A percentile compares a stretch with the other conserved stretches of the same genome.
These are phyloP conservation scores for Hericium rajendrae DNA, from an alignment of 768 basidiomycete genomes.

Conservation along the genomic window DNA sequence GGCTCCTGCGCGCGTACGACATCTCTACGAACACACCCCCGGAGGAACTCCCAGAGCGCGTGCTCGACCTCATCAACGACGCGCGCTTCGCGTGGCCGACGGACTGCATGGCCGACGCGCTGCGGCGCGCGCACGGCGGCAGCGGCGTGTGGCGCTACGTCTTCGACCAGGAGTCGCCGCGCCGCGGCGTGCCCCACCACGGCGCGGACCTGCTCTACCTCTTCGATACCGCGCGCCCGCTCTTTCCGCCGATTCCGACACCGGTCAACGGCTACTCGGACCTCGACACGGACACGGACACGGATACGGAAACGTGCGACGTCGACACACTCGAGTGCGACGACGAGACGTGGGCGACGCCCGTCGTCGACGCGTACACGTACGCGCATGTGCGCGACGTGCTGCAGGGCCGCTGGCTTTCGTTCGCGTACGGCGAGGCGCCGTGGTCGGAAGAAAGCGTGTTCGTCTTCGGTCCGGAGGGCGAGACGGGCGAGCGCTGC, in stretches of 20 bases:
- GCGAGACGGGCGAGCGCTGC: constrained; percentile 68
- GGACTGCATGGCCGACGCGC: constrained; percentile 42
- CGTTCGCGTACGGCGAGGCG: constrained; percentile 63
- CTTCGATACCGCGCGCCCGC: constrained; percentile 63
- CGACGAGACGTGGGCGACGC: constrained; percentile 38
- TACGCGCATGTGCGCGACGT: constrained; percentile 60
- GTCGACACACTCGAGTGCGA: constrained; percentile 13
- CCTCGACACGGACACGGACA: constrained; percentile 27
- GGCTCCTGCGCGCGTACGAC: constrained; percentile 61
- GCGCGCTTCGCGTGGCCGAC: constrained; percentile 71
- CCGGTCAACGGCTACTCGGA: constrained; percentile 19
- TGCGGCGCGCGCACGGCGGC: constrained; percentile 27
- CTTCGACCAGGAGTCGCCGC: constrained; percentile 73
- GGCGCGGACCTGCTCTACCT: constrained; percentile 67
- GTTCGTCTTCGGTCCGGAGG: constrained; percentile 76
- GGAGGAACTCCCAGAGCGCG: constrained; percentile 56
- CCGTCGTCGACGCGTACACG: constrained; percentile 55
- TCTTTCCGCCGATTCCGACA: constrained; percentile 14
- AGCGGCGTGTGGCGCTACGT: constrained; percentile 70
- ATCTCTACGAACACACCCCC: constrained; percentile 51
- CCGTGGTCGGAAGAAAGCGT: constrained; percentile 66
- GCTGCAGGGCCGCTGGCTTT: constrained; percentile 66
- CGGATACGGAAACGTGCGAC: constrained; percentile 21
- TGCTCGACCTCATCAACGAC: constrained; percentile 70
- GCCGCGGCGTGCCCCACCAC: constrained; percentile 56